Base-by-base conservation (phyloP, 2,329 filamentous ascomycete species). In the Whalleya microplaca region DNA sequence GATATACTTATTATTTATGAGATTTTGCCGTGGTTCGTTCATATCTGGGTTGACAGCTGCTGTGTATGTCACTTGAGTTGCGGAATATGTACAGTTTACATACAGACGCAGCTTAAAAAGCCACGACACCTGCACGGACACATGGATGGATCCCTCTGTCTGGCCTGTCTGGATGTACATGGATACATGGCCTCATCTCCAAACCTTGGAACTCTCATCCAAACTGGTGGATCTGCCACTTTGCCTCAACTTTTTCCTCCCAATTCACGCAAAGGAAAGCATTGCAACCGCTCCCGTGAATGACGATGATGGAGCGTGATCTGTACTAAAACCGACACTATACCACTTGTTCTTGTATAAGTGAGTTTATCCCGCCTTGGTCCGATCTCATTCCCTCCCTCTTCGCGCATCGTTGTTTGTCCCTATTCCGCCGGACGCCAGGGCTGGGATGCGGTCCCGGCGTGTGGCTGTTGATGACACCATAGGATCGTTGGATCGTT, bases 301-400 rank as follows among this genome's bases (percentile, higher is more conserved):
- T 47, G 20, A 49, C 45, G 20, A 53, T 44, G 48, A 64, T 64
- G 51, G 65, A 65, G 64, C 55, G 62, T 69, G 58, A 58, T 62
- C 57, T 68, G 64, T 67, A 69, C 56, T 61, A 64, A 55, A 58
- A 55, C 47, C 55, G 53, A 55, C 60, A 45, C 55, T 58, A 64
- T 53, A 61, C 57, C 59, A 53, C 44, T 56, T 59, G 53, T 61
- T 61, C 54, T 60, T 69, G 67, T 68, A 68, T 67, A 63, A 62
- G 66, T 68, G 56, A 68, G 66, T 65, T 46, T 10, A 47, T 53
- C 52, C 52, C 21, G 48, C n/a, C 41, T 51, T 47, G 32, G 14
- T 37, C 6, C 14, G 32, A 16, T 27, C 20, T 23, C 43, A 16
- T 12, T 20, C 20, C 14, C n/a, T 12, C 21, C 43, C 20, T 27